Evolutionary conservation across 1,284 basidiomycete species (phyloP).

Genomic region (Puccinia hordei): DNA sequence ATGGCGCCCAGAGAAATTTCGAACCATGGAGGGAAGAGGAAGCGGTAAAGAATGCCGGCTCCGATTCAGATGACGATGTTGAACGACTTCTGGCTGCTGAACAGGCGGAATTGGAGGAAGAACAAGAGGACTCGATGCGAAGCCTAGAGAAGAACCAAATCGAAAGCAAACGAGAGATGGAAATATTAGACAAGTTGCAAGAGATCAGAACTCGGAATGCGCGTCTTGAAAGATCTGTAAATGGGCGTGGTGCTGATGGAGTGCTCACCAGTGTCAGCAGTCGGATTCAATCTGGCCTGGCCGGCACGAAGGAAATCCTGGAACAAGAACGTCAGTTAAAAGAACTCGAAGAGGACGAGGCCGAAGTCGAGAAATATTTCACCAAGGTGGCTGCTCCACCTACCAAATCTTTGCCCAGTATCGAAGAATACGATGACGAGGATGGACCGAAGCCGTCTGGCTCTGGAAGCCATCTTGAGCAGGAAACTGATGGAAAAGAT

Average conservation of each 20-base stretch:
- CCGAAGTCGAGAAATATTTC: slow-evolving; percentile 48
- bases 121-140: slow-evolving; percentile 93
- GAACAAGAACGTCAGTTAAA: slow-evolving; percentile 36
- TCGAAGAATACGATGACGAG: neutral
- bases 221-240: slow-evolving; percentile 70
- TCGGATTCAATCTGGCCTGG: slow-evolving; percentile 44
- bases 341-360: slow-evolving; percentile 51
- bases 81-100: slow-evolving; percentile 54
- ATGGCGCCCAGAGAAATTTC: slow-evolving; percentile 90
- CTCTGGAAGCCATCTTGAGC: slow-evolving; percentile 20
- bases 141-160: slow-evolving; percentile 86
- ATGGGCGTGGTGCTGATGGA: slow-evolving; percentile 55
- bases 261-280: slow-evolving; percentile 53
- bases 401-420: neutral
- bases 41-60: slow-evolving; percentile 64
- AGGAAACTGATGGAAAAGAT: neutral
- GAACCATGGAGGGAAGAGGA: slow-evolving; percentile 84
- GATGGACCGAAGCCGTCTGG: slow-evolving; percentile 32
- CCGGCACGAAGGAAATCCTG: slow-evolving; percentile 39
- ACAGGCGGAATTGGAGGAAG: slow-evolving; percentile 72
- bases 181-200: slow-evolving; percentile 91
- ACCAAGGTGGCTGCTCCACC: slow-evolving; percentile 32
- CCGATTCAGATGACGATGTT: slow-evolving; percentile 65
- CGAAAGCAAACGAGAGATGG: slow-evolving; percentile 96
- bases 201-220: slow-evolving; percentile 92